phyloP scores from a whole-genome alignment of 306 rosid genomes.

The Castanea crenata region DNA sequence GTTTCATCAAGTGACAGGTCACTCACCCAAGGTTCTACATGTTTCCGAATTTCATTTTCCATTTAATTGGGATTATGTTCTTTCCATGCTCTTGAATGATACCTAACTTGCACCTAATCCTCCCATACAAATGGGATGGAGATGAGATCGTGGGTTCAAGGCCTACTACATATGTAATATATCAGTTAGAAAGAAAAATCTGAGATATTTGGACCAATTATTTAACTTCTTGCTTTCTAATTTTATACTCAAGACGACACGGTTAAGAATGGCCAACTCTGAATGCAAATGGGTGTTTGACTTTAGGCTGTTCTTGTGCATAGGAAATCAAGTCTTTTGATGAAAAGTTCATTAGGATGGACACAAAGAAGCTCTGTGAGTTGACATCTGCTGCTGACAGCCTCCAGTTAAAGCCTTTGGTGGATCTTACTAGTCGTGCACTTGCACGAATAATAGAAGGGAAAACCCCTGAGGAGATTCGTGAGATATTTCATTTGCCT shows the following conservation, averaged over 20 bases:
- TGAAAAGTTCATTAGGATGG: constrained; percentile 78
- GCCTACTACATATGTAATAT: not conserved
- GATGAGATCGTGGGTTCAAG: not conserved
- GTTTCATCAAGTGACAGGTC: constrained; percentile 92
- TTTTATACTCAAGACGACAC: not conserved
- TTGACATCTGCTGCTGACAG: constrained; percentile 93
- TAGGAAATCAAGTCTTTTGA: constrained; percentile 87
- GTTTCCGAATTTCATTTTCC: constrained; percentile 18
- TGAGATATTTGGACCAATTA: not conserved
- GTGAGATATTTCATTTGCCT: constrained; percentile 89
- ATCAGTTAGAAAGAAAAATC: not conserved
- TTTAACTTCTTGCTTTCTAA: not conserved
- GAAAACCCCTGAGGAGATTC: constrained; percentile 88
- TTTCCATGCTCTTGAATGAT: constrained; percentile 1
- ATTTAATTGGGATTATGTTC: not conserved
- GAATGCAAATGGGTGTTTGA: constrained; percentile 16
- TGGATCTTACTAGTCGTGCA: constrained; percentile 90
- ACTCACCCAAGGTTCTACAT: constrained; percentile 81
- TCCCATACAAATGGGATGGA: not conserved
- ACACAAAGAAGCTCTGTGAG: constrained; percentile 84
- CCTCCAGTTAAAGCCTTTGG: constrained; percentile 91
- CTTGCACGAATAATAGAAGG: constrained; percentile 98
- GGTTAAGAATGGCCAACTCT: constrained; percentile 1
- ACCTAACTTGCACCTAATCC: not conserved
- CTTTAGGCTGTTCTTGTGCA: constrained; percentile 28